These are phyloP conservation scores for Teratosphaeria zuluensis DNA, from an alignment of 2,329 filamentous ascomycete species.

Conservation along the genomic window DNA sequence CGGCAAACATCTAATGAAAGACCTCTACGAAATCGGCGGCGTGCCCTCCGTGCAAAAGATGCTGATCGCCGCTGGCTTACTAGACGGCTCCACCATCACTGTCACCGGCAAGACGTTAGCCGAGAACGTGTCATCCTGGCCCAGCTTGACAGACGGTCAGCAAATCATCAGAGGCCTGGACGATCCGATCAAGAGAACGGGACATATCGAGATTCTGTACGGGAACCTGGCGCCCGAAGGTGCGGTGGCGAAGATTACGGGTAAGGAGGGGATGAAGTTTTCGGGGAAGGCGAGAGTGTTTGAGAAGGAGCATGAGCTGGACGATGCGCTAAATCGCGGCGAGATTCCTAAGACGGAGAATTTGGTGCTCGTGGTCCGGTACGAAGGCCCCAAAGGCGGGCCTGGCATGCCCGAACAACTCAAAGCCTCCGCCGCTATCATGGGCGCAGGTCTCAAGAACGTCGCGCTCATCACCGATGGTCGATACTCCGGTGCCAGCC, in stretches of 20 bases:
- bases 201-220: slow-evolving; percentile 78
- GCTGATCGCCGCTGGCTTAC: slow-evolving; percentile 62
- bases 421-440: slow-evolving; percentile 77
- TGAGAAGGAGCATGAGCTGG: slow-evolving; percentile 72
- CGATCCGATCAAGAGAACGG: slow-evolving; percentile 76
- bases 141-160: slow-evolving; percentile 63
- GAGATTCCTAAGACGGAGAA: slow-evolving; percentile 46
- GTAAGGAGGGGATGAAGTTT: slow-evolving; percentile 81
- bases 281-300: slow-evolving; percentile 74
- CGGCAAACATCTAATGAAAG: slow-evolving; percentile 79
- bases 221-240: slow-evolving; percentile 84
- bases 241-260: slow-evolving; percentile 91
- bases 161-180: slow-evolving; percentile 70
- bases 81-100: slow-evolving; percentile 70
- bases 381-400: slow-evolving; percentile 87
- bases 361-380: slow-evolving; percentile 80
- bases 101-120: slow-evolving; percentile 77
- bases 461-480: slow-evolving; percentile 89
- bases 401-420: slow-evolving; percentile 96
- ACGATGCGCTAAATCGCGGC: slow-evolving; percentile 62
- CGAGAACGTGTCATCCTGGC: slow-evolving; percentile 69
- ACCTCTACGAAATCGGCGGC: slow-evolving; percentile 76
- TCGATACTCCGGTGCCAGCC: slow-evolving; percentile 75
- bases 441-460: slow-evolving; percentile 81
- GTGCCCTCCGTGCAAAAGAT: slow-evolving; percentile 80